phyloP scores from a whole-genome alignment of 805 yeast species.

The Sugiyamaella marilandica region DNA sequence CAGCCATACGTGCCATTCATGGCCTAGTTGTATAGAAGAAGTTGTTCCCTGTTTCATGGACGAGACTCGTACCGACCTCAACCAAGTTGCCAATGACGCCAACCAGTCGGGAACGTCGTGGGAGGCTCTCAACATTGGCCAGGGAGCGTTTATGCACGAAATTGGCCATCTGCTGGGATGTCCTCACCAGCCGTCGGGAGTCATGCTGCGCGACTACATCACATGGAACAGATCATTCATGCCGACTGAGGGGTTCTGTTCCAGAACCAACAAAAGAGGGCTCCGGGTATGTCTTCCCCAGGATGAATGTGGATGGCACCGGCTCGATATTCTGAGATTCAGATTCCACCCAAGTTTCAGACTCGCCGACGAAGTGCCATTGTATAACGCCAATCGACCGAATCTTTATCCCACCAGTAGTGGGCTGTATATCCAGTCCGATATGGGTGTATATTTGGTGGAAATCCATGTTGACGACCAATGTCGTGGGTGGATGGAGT shows the following conservation, averaged over 20 bases:
- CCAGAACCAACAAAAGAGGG: slow-evolving; percentile 36
- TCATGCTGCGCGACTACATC: slow-evolving; percentile 83
- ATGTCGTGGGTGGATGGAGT: slow-evolving; percentile 58
- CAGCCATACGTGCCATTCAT: slow-evolving; percentile 83
- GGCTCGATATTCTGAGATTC: slow-evolving; percentile 72
- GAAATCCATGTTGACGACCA: slow-evolving; percentile 60
- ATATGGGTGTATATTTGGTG: slow-evolving; percentile 66
- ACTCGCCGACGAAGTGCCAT: slow-evolving; percentile 53
- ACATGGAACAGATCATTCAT: slow-evolving; percentile 77
- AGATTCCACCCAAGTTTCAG: slow-evolving; percentile 76
- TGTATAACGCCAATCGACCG: slow-evolving; percentile 39
- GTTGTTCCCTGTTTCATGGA: slow-evolving; percentile 67
- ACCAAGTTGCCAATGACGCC: slow-evolving; percentile 86
- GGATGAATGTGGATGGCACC: slow-evolving; percentile 84
- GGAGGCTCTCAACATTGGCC: slow-evolving; percentile 81
- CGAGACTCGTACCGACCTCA: slow-evolving; percentile 53
- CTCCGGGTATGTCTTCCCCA: slow-evolving; percentile 34
- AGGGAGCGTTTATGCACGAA: slow-evolving; percentile 95
- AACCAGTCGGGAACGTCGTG: slow-evolving; percentile 80
- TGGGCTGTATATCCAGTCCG: slow-evolving; percentile 47
- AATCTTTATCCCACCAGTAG: slow-evolving; percentile 43
- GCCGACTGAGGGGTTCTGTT: slow-evolving; percentile 58
- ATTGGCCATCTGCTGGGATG: slow-evolving; percentile 88
- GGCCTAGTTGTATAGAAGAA: slow-evolving; percentile 83
- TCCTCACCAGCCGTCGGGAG: slow-evolving; percentile 87